phyloP scores from a whole-genome alignment of 2,329 filamentous ascomycete species.

The Ophiostoma triangulosporum region DNA sequence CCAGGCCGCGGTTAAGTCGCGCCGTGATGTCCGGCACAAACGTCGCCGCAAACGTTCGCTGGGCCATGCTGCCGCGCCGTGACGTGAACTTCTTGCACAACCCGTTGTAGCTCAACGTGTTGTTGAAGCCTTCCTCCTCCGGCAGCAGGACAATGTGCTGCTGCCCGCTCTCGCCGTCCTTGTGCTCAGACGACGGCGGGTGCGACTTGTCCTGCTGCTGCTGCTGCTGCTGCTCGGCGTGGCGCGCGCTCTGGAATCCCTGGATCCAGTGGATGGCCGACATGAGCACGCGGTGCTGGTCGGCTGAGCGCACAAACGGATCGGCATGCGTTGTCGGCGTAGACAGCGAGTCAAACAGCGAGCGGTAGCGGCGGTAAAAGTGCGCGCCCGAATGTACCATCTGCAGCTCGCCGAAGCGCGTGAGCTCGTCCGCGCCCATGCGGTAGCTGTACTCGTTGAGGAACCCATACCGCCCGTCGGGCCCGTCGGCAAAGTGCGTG shows the following conservation, averaged over 20 bases:
- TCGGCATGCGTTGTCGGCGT: slow-evolving; percentile 19
- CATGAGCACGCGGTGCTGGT: slow-evolving; percentile 25
- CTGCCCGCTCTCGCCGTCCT: background rate
- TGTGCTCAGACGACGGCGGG: background rate
- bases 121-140: slow-evolving; percentile 56
- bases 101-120: slow-evolving; percentile 60
- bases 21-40: slow-evolving; percentile 56
- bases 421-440: slow-evolving; percentile 40
- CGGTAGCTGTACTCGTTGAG: slow-evolving; percentile 57
- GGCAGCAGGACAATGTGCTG: slow-evolving; percentile 49
- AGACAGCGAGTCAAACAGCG: slow-evolving; percentile 28
- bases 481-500: slow-evolving; percentile 25
- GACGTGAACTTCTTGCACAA: slow-evolving; percentile 59
- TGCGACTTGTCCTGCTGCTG: background rate
- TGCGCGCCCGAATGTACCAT: slow-evolving; percentile 62
- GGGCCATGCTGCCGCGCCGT: slow-evolving; percentile 33
- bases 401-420: slow-evolving; percentile 52
- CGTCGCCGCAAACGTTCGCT: slow-evolving; percentile 42
- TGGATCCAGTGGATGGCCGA: slow-evolving; percentile 64
- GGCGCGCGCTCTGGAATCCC: slow-evolving; percentile 52
- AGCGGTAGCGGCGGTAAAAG: slow-evolving; percentile 61
- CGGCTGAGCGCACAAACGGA: slow-evolving; percentile 35
- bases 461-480: slow-evolving; percentile 56
- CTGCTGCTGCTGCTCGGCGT: slow-evolving; percentile 17
- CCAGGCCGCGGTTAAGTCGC: slow-evolving; percentile 55